A percentile compares a stretch with the other conserved stretches of the same genome.
These are phyloP conservation scores for Caryocar brasiliense DNA, from an alignment of 441 rosid genomes.

Conservation along the genomic window DNA sequence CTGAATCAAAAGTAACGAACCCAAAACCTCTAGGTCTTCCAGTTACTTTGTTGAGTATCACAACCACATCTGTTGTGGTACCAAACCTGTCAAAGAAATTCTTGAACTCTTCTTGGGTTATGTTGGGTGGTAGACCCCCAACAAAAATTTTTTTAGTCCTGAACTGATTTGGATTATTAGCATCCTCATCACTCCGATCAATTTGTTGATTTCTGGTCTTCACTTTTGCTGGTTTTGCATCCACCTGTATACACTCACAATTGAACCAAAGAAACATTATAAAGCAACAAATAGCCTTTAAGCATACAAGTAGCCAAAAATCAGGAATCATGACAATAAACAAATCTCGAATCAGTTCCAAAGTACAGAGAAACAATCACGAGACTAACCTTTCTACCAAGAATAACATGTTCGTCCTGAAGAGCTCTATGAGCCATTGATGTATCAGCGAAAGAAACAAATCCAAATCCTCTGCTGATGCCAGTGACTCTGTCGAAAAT, in stretches of 20 bases:
- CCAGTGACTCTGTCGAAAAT: slow-evolving; percentile 2
- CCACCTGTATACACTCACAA: slow-evolving; percentile 18
- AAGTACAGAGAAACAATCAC: background rate
- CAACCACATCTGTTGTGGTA: slow-evolving; percentile 57
- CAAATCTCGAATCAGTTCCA: too few species aligned
- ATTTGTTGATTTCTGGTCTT: background rate
- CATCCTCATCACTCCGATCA: background rate
- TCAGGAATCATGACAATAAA: too few species aligned
- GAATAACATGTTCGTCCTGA: slow-evolving; percentile 13
- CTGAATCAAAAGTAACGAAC: slow-evolving; percentile 61
- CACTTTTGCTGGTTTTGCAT: slow-evolving; percentile 16
- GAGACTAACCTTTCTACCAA: slow-evolving; percentile 17
- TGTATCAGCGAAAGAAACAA: slow-evolving; percentile 15
- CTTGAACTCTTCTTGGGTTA: slow-evolving; percentile 61
- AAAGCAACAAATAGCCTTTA: too few species aligned
- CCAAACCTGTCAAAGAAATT: slow-evolving; percentile 68
- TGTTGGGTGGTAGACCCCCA: slow-evolving; percentile 61
- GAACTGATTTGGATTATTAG: background rate
- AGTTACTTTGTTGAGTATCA: slow-evolving; percentile 60
- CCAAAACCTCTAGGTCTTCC: slow-evolving; percentile 82
- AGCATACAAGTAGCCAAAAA: background rate
- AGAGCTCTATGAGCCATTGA: slow-evolving; percentile 15
- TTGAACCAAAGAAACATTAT: too few species aligned
- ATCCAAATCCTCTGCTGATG: slow-evolving; percentile 10
- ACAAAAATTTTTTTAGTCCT: slow-evolving; percentile 68